These are phyloP conservation scores for Cymodocea nodosa DNA, from an alignment of 116 monocot species.

Conservation along the genomic window DNA sequence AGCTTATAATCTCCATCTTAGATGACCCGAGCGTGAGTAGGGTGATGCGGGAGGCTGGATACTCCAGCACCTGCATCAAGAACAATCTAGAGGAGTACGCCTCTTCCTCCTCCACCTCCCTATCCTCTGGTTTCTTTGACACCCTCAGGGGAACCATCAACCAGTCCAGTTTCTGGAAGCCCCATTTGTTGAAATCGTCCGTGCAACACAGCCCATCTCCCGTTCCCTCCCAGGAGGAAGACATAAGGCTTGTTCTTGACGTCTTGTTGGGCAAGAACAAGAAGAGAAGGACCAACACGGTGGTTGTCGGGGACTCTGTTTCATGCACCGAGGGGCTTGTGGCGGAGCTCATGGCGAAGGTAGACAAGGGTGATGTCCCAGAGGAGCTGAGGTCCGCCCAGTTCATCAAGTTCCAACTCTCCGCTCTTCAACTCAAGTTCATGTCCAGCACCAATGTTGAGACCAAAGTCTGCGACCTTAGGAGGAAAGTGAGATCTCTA, in stretches of 20 bases:
- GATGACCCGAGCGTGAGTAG: constrained; percentile 96
- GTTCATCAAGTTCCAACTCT: constrained; percentile 54
- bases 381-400: constrained; percentile 47
- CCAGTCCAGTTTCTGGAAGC: constrained; percentile 26
- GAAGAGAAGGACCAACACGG: constrained; percentile 26
- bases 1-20: constrained; percentile 80
- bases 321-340: constrained; percentile 43
- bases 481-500: constrained; percentile 35
- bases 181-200: constrained; percentile 35
- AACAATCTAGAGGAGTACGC: constrained; percentile 54
- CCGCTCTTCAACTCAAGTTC: constrained; percentile 40
- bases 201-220: constrained; percentile 17
- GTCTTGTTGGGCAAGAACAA: constrained; percentile 41
- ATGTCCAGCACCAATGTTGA: constrained; percentile 66
- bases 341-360: constrained; percentile 32
- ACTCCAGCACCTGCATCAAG: constrained; percentile 79
- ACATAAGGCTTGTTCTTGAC: constrained; percentile 50
- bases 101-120: constrained; percentile 10
- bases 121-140: constrained; percentile 28
- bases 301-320: constrained; percentile 70
- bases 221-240: constrained; percentile 33
- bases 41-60: constrained; percentile 94
- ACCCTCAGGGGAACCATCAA: constrained; percentile 11
- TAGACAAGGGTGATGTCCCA: constrained; percentile 68
- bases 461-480: constrained; percentile 43